These are phyloP conservation scores for Acidomyces sp. DNA, from an alignment of 495 filamentous ascomycete species.

Conservation along the genomic window DNA sequence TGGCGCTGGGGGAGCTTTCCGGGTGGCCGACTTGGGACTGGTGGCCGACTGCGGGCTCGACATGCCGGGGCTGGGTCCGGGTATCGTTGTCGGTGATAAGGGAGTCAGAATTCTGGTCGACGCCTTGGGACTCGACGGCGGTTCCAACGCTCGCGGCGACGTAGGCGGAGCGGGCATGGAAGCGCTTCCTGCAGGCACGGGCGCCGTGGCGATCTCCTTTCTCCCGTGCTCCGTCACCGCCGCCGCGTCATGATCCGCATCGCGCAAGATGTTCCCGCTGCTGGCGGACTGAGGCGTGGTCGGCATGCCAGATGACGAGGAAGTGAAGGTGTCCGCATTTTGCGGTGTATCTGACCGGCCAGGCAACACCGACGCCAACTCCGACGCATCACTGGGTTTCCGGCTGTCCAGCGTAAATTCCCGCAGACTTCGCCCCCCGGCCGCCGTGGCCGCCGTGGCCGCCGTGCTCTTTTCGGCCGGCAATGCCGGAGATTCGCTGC, in stretches of 20 bases:
- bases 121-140: not conserved
- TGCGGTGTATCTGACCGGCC: slow-evolving; percentile 19
- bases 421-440: slow-evolving; percentile 7
- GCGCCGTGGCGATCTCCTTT: too few species aligned
- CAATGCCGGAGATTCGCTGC: slow-evolving; percentile 15
- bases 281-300: slow-evolving; percentile 11
- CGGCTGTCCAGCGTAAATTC: slow-evolving; percentile 13
- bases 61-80: slow-evolving; percentile 15
- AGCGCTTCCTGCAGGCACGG: too few species aligned
- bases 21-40: slow-evolving; percentile 11
- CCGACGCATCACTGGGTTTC: slow-evolving; percentile 17
- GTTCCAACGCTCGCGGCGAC: not conserved
- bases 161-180: slow-evolving; percentile 1
- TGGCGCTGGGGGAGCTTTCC: slow-evolving; percentile 76
- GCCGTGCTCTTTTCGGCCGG: not conserved
- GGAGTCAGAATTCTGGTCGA: not conserved
- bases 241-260: too few species aligned
- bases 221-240: too few species aligned
- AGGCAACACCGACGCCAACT: slow-evolving; percentile 4
- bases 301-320: slow-evolving; percentile 10
- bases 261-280: slow-evolving; percentile 3
- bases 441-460: not conserved
- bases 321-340: slow-evolving; percentile 2
- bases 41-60: slow-evolving; percentile 19
- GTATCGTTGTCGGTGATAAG: not conserved